A percentile compares a stretch with the other conserved stretches of the same genome.
Evolutionary conservation across 495 filamentous ascomycete species (phyloP).

Genomic region (Aspergillus nidulans): DNA sequence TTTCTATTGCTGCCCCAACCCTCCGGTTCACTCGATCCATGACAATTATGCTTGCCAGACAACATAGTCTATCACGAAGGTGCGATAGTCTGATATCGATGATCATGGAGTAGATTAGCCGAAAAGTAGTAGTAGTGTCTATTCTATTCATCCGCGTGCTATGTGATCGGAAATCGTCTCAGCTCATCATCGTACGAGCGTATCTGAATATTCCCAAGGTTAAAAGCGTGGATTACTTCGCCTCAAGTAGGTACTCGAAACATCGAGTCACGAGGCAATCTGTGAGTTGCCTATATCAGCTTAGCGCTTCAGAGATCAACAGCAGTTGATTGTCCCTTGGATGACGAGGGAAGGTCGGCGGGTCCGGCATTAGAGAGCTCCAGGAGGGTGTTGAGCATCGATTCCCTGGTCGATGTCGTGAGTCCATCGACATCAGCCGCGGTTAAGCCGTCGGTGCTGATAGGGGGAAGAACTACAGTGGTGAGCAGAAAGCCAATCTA

Average conservation of each 20-base stretch:
- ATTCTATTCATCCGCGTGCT: conserved; percentile 1
- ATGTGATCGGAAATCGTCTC: conserved; percentile 1
- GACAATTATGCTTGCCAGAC: neutral
- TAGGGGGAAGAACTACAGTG: conserved; percentile 69
- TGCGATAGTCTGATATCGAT: neutral
- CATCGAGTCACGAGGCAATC: neutral
- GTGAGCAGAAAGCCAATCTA: neutral
- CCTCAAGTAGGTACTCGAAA: neutral
- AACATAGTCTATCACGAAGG: neutral
- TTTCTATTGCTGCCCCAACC: neutral
- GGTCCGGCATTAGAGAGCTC: conserved; percentile 46
- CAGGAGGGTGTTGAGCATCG: conserved; percentile 75
- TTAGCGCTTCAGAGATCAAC: conserved; percentile 33
- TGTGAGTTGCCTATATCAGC: neutral
- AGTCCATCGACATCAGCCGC: conserved; percentile 78
- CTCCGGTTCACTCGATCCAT: neutral
- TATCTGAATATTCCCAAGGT: neutral
- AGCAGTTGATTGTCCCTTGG: conserved; percentile 34
- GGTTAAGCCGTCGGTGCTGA: conserved; percentile 73
- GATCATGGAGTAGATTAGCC: neutral
- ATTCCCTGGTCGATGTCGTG: conserved; percentile 61
- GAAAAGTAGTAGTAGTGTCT: conserved; percentile 3
- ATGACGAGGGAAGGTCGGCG: conserved; percentile 17
- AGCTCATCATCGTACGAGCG: conserved; percentile 5
- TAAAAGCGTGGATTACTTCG: neutral